phyloP scores from a whole-genome alignment of 2,329 filamentous ascomycete genomes.

The Aureobasidium sp. region DNA sequence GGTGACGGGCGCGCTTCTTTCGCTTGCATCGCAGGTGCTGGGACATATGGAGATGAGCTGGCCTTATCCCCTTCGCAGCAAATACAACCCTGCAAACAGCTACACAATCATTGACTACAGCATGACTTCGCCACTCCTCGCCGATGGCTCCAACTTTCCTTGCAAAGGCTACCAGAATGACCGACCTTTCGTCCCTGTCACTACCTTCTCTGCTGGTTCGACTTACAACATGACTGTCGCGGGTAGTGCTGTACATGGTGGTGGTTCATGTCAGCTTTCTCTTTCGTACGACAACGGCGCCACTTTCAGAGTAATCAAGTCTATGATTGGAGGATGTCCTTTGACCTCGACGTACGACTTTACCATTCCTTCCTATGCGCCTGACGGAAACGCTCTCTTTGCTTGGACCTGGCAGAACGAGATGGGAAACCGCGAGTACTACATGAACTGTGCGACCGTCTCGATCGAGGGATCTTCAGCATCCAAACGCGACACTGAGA shows the following conservation, averaged over 20 bases:
- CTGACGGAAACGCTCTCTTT: slow-evolving; percentile 54
- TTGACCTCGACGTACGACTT: slow-evolving; percentile 52
- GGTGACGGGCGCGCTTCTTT: slow-evolving; percentile 11
- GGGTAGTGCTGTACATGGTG: slow-evolving; percentile 54
- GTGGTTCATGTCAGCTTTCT: slow-evolving; percentile 69
- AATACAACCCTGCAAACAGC: slow-evolving; percentile 37
- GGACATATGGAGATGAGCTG: slow-evolving; percentile 49
- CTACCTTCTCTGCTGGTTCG: slow-evolving; percentile 54
- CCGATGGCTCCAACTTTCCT: slow-evolving; percentile 58
- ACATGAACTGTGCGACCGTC: slow-evolving; percentile 76
- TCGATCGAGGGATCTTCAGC: slow-evolving; percentile 38
- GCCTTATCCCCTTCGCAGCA: slow-evolving; percentile 46
- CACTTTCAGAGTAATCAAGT: slow-evolving; percentile 61
- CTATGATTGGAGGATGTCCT: slow-evolving; percentile 52
- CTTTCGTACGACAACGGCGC: slow-evolving; percentile 64
- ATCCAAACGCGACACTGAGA: slow-evolving; percentile 2
- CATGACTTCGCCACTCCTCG: slow-evolving; percentile 59
- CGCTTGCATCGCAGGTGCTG: slow-evolving; percentile 10
- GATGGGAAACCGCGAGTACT: slow-evolving; percentile 69
- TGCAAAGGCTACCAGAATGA: slow-evolving; percentile 62
- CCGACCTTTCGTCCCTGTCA: slow-evolving; percentile 44
- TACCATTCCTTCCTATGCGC: slow-evolving; percentile 55
- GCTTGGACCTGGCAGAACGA: slow-evolving; percentile 54
- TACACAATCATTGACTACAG: slow-evolving; percentile 55
- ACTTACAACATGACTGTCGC: slow-evolving; percentile 55